Conservation (phyloP, 2,329 filamentous ascomycete genomes). For the Cladophialophora yegresii region DNA sequence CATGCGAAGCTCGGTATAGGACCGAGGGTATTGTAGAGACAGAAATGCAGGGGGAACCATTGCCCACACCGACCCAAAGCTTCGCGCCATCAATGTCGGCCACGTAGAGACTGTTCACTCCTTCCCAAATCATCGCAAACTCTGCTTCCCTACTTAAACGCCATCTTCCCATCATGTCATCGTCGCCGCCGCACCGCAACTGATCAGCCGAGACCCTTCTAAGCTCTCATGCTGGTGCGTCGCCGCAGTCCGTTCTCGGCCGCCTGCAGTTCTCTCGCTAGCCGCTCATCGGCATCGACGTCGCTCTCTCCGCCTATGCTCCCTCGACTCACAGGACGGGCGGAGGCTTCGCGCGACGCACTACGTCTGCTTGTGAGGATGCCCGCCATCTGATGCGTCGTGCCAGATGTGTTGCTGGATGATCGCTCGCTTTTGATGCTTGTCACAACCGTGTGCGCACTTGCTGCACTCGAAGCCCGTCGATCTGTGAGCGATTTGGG, state of each 20-base stretch:
- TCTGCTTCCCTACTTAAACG: constrained; percentile 6
- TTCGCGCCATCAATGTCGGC: background rate
- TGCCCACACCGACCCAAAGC: background rate
- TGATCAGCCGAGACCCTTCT: constrained; percentile 18
- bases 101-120: background rate
- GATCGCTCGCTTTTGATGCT: constrained; percentile 31
- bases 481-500: constrained; percentile 23
- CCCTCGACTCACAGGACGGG: constrained; percentile 20
- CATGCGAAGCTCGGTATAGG: constrained; percentile 6
- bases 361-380: constrained; percentile 20
- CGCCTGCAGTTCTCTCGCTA: constrained; percentile 35
- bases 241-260: constrained; percentile 35
- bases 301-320: constrained; percentile 32
- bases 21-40: constrained; percentile 21
- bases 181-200: background rate
- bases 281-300: constrained; percentile 32
- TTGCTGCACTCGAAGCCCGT: constrained; percentile 32
- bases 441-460: constrained; percentile 24
- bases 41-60: background rate
- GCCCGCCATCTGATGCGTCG: constrained; percentile 23
- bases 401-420: constrained; percentile 34
- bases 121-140: constrained; percentile 3
- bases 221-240: constrained; percentile 35
- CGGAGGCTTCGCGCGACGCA: constrained; percentile 16
- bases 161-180: constrained; percentile 21